These are phyloP conservation scores for Chlamydomonas sp. DNA, from an alignment of 139 green algal species.

Conservation along the genomic window DNA sequence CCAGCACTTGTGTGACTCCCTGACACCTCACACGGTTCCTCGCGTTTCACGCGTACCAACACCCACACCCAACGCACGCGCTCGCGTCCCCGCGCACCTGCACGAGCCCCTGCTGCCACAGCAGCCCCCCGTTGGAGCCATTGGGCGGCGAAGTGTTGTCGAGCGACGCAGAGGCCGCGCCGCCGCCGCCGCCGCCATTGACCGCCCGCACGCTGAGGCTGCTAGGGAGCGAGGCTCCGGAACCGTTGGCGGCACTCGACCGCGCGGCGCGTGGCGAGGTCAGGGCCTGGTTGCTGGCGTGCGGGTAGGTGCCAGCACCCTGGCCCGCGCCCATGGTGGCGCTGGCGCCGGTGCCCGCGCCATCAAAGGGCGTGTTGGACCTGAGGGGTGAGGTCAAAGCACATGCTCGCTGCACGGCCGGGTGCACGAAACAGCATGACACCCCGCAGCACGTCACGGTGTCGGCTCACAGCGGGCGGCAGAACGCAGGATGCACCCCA, in stretches of 20 bases:
- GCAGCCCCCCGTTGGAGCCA: not conserved
- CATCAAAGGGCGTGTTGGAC: conserved; percentile 1
- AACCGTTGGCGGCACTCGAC: not conserved
- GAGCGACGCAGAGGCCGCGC: not conserved
- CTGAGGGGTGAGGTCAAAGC: not conserved
- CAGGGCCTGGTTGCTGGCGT: not conserved
- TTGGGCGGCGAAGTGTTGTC: not conserved
- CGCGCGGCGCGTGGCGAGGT: not conserved
- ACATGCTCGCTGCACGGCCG: not conserved
- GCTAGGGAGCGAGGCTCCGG: not conserved
- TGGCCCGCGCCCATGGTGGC: too few species aligned
- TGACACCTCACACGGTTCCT: too few species aligned
- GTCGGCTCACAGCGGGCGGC: too few species aligned
- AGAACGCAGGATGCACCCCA: too few species aligned
- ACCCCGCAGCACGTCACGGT: too few species aligned
- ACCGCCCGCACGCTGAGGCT: not conserved
- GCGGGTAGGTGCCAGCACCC: not conserved
- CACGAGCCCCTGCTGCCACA: conserved; percentile 21
- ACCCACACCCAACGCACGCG: too few species aligned
- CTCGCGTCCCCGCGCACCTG: not conserved
- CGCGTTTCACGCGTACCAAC: too few species aligned
- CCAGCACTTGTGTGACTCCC: too few species aligned
- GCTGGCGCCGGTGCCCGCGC: not conserved
- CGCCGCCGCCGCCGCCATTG: not conserved
- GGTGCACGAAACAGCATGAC: too few species aligned